phyloP scores from a whole-genome alignment of 345 rosid species.

The Citrus mangshanensis region DNA sequence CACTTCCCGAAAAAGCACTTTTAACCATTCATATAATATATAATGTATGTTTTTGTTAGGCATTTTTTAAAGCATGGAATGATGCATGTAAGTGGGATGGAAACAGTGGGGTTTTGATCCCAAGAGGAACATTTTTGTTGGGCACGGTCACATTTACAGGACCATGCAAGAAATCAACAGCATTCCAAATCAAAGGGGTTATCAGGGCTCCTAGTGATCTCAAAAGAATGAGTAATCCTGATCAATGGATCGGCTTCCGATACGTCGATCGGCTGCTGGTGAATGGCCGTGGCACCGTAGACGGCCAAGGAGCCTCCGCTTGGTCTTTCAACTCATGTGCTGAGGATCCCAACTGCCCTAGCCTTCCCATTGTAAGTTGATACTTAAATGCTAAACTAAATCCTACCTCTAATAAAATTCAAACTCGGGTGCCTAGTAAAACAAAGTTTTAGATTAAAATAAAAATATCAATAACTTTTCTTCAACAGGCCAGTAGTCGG shows the following conservation, averaged over 20 bases:
- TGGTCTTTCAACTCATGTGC: conserved; percentile 25
- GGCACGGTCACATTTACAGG: conserved; percentile 16
- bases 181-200: conserved; percentile 15
- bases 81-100: conserved; percentile 16
- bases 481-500: fast-evolving
- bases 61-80: conserved; percentile 23
- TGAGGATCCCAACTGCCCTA: conserved; percentile 11
- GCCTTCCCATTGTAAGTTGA: conserved; percentile 22
- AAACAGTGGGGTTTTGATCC: conserved; percentile 16
- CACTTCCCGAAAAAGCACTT: background rate
- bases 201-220: conserved; percentile 16
- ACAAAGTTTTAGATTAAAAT: too few relatives aligned
- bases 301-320: conserved; percentile 28
- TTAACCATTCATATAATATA: background rate
- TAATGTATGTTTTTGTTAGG: conserved; percentile 4
- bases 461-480: too few relatives aligned
- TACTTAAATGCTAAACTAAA: background rate
- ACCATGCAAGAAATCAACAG: conserved; percentile 28
- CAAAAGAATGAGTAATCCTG: background rate
- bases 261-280: conserved; percentile 15
- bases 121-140: conserved; percentile 22
- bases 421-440: too few relatives aligned
- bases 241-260: conserved; percentile 25
- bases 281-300: conserved; percentile 22
- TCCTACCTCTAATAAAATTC: too few relatives aligned